Conservation (phyloP, 805 yeast genomes). For the Hanseniaspora thailandica region DNA sequence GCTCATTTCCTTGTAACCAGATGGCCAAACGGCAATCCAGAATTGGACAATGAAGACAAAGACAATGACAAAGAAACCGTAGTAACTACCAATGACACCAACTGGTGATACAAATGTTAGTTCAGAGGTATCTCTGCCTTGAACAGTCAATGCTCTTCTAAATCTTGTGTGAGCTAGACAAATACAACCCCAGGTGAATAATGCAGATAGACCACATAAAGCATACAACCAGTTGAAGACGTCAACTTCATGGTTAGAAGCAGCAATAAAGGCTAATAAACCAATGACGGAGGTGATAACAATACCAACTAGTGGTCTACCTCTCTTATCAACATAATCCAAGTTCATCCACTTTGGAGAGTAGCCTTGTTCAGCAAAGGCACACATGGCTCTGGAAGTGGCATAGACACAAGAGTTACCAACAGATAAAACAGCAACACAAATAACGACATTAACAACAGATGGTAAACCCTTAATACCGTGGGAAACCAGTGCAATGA, state of each 20-base stretch:
- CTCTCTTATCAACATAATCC: conserved; percentile 51
- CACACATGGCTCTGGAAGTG: conserved; percentile 52
- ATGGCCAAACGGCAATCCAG: conserved; percentile 71
- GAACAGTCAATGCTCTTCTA: conserved; percentile 50
- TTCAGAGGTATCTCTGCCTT: conserved; percentile 60
- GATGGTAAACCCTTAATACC: conserved; percentile 55
- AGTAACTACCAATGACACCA: conserved; percentile 57
- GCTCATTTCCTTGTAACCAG: conserved; percentile 42
- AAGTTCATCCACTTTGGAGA: conserved; percentile 40
- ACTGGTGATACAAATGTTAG: conserved; percentile 53
- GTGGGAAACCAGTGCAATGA: conserved; percentile 63
- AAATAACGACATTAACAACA: conserved; percentile 55
- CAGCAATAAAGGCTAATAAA: conserved; percentile 46
- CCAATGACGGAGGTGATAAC: conserved; percentile 43
- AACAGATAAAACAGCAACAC: conserved; percentile 55
- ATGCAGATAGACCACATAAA: conserved; percentile 47
- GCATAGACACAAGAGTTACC: conserved; percentile 63
- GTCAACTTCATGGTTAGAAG: conserved; percentile 39
- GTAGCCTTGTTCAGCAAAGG: conserved; percentile 52
- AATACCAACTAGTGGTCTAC: conserved; percentile 55
- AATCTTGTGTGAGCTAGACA: conserved; percentile 50
- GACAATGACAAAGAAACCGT: conserved; percentile 47
- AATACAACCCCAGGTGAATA: conserved; percentile 54
- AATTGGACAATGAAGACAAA: conserved; percentile 64
- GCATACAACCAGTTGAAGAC: conserved; percentile 58